phyloP scores from a whole-genome alignment of 2,329 filamentous ascomycete species.

The Herpotrichia juniperi region DNA sequence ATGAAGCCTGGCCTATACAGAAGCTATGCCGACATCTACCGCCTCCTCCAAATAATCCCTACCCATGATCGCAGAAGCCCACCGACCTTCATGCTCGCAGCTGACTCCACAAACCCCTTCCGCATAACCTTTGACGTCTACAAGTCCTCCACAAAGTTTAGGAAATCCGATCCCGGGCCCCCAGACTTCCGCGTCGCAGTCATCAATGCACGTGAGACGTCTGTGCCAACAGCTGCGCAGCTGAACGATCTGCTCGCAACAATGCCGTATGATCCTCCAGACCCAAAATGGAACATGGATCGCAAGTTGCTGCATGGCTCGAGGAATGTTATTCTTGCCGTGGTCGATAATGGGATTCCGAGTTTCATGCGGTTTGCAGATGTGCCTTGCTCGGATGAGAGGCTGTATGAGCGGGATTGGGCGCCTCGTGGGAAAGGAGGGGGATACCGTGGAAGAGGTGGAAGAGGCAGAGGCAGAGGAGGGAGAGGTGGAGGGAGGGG shows the following conservation, averaged over 20 bases:
- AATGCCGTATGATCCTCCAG: conserved; percentile 71
- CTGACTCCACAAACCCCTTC: conserved; percentile 61
- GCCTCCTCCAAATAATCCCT: conserved; percentile 74
- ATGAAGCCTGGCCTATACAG: conserved; percentile 61
- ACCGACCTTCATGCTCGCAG: conserved; percentile 40
- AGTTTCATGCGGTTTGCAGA: conserved; percentile 86
- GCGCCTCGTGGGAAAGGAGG: conserved; percentile 45
- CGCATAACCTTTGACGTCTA: conserved; percentile 81
- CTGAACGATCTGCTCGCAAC: conserved; percentile 73
- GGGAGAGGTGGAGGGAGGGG: conserved; percentile 16
- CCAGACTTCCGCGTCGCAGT: conserved; percentile 89
- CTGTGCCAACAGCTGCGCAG: conserved; percentile 75
- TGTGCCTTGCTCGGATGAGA: conserved; percentile 75
- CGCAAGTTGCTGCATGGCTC: conserved; percentile 82
- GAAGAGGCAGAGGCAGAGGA: conserved; percentile 48
- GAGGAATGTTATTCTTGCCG: conserved; percentile 81
- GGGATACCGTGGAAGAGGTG: conserved; percentile 42
- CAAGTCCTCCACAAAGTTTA: conserved; percentile 72
- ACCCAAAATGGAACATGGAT: conserved; percentile 65
- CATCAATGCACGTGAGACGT: conserved; percentile 73
- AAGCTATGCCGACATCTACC: conserved; percentile 71
- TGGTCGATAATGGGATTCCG: conserved; percentile 88
- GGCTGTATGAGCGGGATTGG: conserved; percentile 67
- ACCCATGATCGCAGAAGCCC: conserved; percentile 65
- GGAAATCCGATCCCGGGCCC: conserved; percentile 76